phyloP scores from a whole-genome alignment of 208 protist genomes.

The Trypanosomatidae sp. region DNA sequence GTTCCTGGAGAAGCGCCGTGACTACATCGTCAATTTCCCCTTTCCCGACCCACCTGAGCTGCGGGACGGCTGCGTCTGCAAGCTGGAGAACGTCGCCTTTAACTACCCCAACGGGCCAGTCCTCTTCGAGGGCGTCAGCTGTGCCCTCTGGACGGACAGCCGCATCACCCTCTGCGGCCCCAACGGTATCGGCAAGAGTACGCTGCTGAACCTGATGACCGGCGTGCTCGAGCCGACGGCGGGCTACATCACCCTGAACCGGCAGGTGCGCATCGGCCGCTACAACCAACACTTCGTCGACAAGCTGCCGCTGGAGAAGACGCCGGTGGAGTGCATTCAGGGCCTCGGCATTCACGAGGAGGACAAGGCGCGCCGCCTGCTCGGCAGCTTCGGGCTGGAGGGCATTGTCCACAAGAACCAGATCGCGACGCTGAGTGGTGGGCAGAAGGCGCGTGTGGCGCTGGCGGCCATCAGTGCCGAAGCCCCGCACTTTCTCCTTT shows the following conservation, averaged over 20 bases:
- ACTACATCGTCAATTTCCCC: constrained; percentile 91
- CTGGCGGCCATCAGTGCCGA: constrained; percentile 92
- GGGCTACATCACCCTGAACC: constrained; percentile 74
- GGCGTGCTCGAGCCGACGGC: constrained; percentile 75
- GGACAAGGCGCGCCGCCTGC: constrained; percentile 77
- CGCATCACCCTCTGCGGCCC: constrained; percentile 90
- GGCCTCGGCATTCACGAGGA: constrained; percentile 63
- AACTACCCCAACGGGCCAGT: constrained; percentile 76
- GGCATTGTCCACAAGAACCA: constrained; percentile 87
- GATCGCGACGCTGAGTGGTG: constrained; percentile 93
- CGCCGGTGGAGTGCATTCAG: constrained; percentile 89
- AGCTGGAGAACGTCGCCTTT: constrained; percentile 82
- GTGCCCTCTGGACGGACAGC: constrained; percentile 86
- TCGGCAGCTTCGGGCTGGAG: constrained; percentile 90
- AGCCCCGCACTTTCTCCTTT: constrained; percentile 92
- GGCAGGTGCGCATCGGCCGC: constrained; percentile 82
- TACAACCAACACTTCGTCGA: constrained; percentile 95
- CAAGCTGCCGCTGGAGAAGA: constrained; percentile 89
- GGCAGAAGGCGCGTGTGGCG: constrained; percentile 94
- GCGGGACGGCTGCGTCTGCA: constrained; percentile 81
- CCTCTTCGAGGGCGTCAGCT: constrained; percentile 79
- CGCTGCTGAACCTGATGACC: constrained; percentile 91
- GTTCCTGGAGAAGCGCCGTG: constrained; percentile 82
- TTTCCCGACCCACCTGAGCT: constrained; percentile 78
- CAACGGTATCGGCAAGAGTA: constrained; percentile 94